Base-by-base conservation (phyloP, 75 land plant species). In the Cupressus sempervirens region DNA sequence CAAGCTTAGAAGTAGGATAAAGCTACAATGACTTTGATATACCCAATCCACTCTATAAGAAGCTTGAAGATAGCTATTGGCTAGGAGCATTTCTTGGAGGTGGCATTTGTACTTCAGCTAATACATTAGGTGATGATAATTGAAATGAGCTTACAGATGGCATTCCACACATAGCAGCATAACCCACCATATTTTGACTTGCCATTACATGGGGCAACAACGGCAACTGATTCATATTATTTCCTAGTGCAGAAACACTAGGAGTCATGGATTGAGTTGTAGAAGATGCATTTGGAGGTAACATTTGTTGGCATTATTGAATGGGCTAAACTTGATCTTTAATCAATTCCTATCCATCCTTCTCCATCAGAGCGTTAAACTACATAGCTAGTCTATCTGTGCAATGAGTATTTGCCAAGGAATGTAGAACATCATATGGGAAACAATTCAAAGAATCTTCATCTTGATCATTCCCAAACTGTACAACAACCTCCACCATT, bases 381-480 rank as follows among this genome's bases (percentile, higher is more conserved):
- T 98, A 97, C 15, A 81, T 88, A 23, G 95, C 98, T 82, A 98
- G 93, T 86, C 91, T 85, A 82, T 98, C 99, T 62, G 99, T 97
- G 75, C 70, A 88, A 84, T 95, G 92, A 70, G 96, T 88, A 87
- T 88, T 94, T 2, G 96, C 88, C 86, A 98, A 87, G 67, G 92
- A 86, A 2, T 93, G 96, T 45, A 92, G 86, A 83, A 88, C 91
- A 82, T 93, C 93, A 85, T 91, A 94, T 30, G 87, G 90, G 65
- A 74, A 75, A 53, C 85, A 74, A 53, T 85, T 67, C 41, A 68
- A 76, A 20, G 89, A 91, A 48, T 84, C 86, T 46, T 89, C 91
- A 14, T 93, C 94, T 46, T 92, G 97, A 82, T 87, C 85, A 75
- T 95, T 93, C 29, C 94, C 98, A 92, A 87, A 89, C 73, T 89